Evolutionary conservation across 495 filamentous ascomycete species (phyloP), one percentile per base, ranked within the genome.

Genomic region (Elasticomyces elasticus): DNA sequence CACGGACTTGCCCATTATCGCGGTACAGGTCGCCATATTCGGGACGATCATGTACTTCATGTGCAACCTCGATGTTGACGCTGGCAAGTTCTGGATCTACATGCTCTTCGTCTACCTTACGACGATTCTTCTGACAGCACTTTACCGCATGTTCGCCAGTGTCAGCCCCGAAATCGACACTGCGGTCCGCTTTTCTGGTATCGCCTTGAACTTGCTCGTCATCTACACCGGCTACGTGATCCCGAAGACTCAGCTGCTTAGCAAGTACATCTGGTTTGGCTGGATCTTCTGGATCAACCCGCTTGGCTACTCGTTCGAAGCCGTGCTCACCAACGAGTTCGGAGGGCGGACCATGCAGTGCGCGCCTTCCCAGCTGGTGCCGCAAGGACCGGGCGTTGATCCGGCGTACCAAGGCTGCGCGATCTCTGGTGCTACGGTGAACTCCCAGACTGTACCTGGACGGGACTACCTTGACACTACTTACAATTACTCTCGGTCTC

Each of bases 81-180:
- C 71, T 0, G 79, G 80, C 30, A 86, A 86, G 55, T 88, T 85
- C 68, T 87, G 74, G 66, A 87, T 86, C 56, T 86, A 81, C 66
- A 74, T 81, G 64, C 67, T 88, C 0, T 84, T 87, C 62, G 77
- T 87, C 28, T 87, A 83, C 62, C 75, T 75, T 11, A 84, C 72
- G 1, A 84, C 83, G 0, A 75, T 89, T 46, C 76, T 75, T 58
- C 74, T 86, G 33, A 87, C 83, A 0, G 73, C 83, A 6, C 56
- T 88, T 25, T 88, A 85, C 60, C 79, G 85, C 13, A 87, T 87
- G 83, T 86, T 89, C 59, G 85, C 83, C 1, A 76, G 82, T 6
- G 65, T 88, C 5, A 86, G 81, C 1, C 82, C 83, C 0, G 78
- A 76, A 1, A 85, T 89, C 41, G 81, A 87, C 62, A 82, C 85